Evolutionary conservation across 305 asterid genomes (phyloP), one percentile per base, ranked within the genome.

Genomic region (Fraxinus nigra): DNA sequence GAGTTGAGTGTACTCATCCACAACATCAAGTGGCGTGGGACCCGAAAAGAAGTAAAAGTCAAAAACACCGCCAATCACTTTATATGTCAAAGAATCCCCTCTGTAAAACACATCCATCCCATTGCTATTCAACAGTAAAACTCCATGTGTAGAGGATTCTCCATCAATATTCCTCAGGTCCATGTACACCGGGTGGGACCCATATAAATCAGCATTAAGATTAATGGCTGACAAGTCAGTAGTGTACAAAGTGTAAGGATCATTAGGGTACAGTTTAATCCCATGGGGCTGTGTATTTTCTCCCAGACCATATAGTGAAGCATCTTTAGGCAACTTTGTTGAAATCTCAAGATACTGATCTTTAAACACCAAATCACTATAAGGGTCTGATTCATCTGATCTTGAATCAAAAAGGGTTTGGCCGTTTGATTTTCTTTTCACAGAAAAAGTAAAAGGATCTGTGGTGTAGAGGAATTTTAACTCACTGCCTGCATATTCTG

Each of bases 161-260:
- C 94, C 97, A 1, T 72, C 86, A 32, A 79, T 87, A 54, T 91
- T 90, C 82, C 99, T 85, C 85, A 97, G 74, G 88, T 97, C 99
- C 98, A 97, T 93, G 75, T 97, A 94, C 85, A 97, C 87, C 9
- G 98, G 99, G 83, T 97, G 99, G 38, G 99, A 93, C 72, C 99
- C 99, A 79, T 97, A 97, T 30, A 94, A 65, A 83, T 97, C 97
- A 30, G 89, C 86, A 26, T 97, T 94, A 7, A 94, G 93, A 82
- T 93, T 90, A 63, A 97, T 92, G 16, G 98, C 97, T 0, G 99
- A 92, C 0, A 87, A 80, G 46, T 94, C 98, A 34, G 92, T 90
- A 9, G 98, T 93, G 85, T 89, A 97, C 75, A 97, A 69, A 18
- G 99, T 97, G 89, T 89, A 89, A 10, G 95, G 96, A 1, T 95